Evolutionary conservation across 495 filamentous ascomycete genomes (phyloP).

Genomic region (Penicillium coffeae): DNA sequence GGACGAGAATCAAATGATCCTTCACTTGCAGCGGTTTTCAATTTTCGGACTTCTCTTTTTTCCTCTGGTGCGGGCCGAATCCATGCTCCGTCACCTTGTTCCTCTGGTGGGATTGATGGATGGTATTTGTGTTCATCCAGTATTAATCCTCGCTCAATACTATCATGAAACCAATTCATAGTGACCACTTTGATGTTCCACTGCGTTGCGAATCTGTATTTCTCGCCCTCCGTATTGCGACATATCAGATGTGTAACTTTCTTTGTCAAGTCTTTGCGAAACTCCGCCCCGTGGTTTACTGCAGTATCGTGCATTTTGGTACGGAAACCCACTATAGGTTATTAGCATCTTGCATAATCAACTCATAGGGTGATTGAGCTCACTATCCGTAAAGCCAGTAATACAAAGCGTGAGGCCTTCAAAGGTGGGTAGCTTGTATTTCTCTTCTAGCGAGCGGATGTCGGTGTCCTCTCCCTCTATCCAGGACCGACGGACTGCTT

Average conservation of each 20-base stretch:
- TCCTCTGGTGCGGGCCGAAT: constrained; percentile 42
- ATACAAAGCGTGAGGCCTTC: constrained; percentile 70
- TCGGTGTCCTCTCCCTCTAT: constrained; percentile 76
- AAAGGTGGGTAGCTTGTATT: constrained; percentile 60
- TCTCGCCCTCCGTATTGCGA: constrained; percentile 70
- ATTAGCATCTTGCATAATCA: background rate
- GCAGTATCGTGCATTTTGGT: constrained; percentile 63
- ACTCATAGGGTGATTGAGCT: constrained; percentile 22
- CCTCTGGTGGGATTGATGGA: constrained; percentile 59
- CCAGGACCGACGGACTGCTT: constrained; percentile 79
- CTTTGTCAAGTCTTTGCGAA: constrained; percentile 81
- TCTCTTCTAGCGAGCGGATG: constrained; percentile 58
- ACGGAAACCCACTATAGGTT: constrained; percentile 56
- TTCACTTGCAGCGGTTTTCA: constrained; percentile 10
- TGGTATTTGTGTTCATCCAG: constrained; percentile 82
- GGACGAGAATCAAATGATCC: constrained; percentile 32
- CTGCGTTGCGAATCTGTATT: constrained; percentile 77
- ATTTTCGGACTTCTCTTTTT: constrained; percentile 24
- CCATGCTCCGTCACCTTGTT: constrained; percentile 79
- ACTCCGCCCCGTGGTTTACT: constrained; percentile 67
- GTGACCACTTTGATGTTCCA: constrained; percentile 78
- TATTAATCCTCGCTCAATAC: constrained; percentile 86
- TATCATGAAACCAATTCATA: constrained; percentile 80
- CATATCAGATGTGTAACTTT: constrained; percentile 82
- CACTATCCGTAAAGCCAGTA: constrained; percentile 86